Conservation (phyloP, 345 rosid genomes). For the Isatis tinctoria region DNA sequence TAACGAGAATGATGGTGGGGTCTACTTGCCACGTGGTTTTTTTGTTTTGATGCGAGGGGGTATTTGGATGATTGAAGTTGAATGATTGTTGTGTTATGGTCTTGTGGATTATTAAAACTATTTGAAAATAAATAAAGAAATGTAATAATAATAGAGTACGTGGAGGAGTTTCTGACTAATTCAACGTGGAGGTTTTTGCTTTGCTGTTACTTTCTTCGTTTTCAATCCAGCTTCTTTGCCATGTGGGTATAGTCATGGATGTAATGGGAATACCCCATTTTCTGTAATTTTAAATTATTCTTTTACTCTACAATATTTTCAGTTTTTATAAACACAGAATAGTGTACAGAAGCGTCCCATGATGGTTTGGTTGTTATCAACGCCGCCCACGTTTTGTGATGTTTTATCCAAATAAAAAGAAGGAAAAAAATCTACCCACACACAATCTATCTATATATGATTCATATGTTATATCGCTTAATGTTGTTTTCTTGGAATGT, state of each 20-base stretch:
- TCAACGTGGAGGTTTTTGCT: conserved; percentile 20
- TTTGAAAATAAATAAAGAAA: background rate
- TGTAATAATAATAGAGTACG: background rate
- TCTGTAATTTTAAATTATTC: background rate
- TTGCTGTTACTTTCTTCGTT: conserved; percentile 26
- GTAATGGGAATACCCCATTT: conserved; percentile 14
- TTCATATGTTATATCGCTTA: background rate
- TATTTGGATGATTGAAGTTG: conserved; percentile 17
- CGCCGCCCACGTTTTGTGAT: conserved; percentile 12
- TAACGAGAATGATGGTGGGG: conserved; percentile 17
- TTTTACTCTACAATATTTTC: background rate
- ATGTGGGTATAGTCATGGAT: conserved; percentile 25
- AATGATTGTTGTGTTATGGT: conserved; percentile 28
- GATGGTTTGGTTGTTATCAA: background rate
- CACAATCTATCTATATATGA: background rate
- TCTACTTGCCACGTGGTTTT: conserved; percentile 18
- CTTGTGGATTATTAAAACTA: background rate
- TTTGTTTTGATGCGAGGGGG: background rate
- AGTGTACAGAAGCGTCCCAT: conserved; percentile 1
- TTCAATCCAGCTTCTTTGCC: conserved; percentile 20
- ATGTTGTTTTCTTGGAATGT: background rate
- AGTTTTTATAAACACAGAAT: background rate
- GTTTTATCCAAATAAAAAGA: background rate
- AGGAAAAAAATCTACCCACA: background rate
- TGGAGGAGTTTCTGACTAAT: conserved; percentile 14